Evolutionary conservation across 2,329 filamentous ascomycete genomes (phyloP).

Genomic region (Spiromastix sp.): DNA sequence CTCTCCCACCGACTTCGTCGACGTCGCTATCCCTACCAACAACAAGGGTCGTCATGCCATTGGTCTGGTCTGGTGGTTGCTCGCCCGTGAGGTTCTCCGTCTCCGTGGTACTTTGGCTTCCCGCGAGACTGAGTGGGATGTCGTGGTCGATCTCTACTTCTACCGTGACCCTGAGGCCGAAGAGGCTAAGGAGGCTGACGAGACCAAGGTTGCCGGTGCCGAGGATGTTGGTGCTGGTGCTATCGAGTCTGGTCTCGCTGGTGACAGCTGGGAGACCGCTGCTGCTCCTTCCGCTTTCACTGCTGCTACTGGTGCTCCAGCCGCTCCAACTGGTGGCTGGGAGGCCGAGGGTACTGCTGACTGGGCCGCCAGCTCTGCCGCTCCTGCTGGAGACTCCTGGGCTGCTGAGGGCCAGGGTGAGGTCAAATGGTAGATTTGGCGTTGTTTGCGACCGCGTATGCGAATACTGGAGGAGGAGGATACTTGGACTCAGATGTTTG

Average conservation of each 20-base stretch:
- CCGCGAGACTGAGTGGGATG: slow-evolving; percentile 96
- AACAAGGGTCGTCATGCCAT: slow-evolving; percentile 99
- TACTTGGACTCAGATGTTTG: too few relatives aligned
- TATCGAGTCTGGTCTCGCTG: slow-evolving; percentile 67
- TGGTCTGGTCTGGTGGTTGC: slow-evolving; percentile 98
- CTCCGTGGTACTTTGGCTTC: slow-evolving; percentile 92
- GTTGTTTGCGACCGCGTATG: background rate
- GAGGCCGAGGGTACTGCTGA: slow-evolving; percentile 45
- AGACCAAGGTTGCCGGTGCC: slow-evolving; percentile 70
- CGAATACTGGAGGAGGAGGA: too few relatives aligned
- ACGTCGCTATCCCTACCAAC: slow-evolving; percentile 99
- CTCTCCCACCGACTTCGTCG: slow-evolving; percentile 98
- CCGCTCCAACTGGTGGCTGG: slow-evolving; percentile 49
- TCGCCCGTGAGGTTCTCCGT: slow-evolving; percentile 98
- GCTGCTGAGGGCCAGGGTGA: slow-evolving; percentile 16
- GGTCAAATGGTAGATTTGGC: slow-evolving; percentile 30
- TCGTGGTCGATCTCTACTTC: slow-evolving; percentile 99
- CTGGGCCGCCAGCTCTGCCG: slow-evolving; percentile 39
- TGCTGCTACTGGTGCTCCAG: slow-evolving; percentile 57
- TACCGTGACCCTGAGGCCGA: slow-evolving; percentile 99
- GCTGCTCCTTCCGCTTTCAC: slow-evolving; percentile 53
- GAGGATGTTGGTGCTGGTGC: slow-evolving; percentile 75
- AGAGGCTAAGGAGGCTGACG: slow-evolving; percentile 92
- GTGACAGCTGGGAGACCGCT: slow-evolving; percentile 77
- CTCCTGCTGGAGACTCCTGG: slow-evolving; percentile 27